These are phyloP conservation scores for Colletotrichum phormii DNA, from an alignment of 2,329 filamentous ascomycete genomes.

Conservation along the genomic window DNA sequence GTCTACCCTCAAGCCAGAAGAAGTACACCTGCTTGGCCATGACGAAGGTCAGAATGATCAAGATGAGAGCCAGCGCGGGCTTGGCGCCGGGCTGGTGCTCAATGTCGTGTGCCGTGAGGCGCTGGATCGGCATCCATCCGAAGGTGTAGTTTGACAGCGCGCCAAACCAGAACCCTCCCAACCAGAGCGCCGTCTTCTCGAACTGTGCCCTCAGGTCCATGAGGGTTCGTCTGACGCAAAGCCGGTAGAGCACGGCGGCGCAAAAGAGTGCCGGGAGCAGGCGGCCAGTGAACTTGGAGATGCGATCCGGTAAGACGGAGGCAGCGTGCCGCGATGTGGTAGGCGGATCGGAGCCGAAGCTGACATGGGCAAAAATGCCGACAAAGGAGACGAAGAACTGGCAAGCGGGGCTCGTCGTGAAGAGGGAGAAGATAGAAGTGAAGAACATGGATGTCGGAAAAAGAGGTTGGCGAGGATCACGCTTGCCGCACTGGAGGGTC, in stretches of 20 bases:
- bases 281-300: conserved; percentile 61
- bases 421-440: conserved; percentile 80
- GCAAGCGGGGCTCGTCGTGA: conserved; percentile 80
- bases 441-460: conserved; percentile 87
- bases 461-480: conserved; percentile 85
- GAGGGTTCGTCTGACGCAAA: conserved; percentile 79
- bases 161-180: conserved; percentile 91
- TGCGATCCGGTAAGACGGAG: conserved; percentile 64
- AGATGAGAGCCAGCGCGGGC: conserved; percentile 81
- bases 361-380: conserved; percentile 89
- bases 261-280: conserved; percentile 90
- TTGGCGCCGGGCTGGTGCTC: conserved; percentile 89
- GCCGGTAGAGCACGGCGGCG: conserved; percentile 88
- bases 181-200: conserved; percentile 90
- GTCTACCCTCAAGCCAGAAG: conserved; percentile 85
- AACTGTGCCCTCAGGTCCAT: conserved; percentile 81
- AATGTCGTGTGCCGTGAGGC: conserved; percentile 89
- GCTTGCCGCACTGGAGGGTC: conserved; percentile 70
- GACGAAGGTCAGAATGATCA: conserved; percentile 76
- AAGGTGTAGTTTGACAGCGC: conserved; percentile 96
- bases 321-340: conserved; percentile 69
- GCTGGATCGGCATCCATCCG: conserved; percentile 90
- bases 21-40: conserved; percentile 83
- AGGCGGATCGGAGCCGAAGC: conserved; percentile 89
- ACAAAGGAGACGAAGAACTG: conserved; percentile 89